A percentile compares a stretch with the other conserved stretches of the same genome.
Evolutionary conservation across 768 basidiomycete species (phyloP).

Genomic region (Coprinopsis marcescibilis): DNA sequence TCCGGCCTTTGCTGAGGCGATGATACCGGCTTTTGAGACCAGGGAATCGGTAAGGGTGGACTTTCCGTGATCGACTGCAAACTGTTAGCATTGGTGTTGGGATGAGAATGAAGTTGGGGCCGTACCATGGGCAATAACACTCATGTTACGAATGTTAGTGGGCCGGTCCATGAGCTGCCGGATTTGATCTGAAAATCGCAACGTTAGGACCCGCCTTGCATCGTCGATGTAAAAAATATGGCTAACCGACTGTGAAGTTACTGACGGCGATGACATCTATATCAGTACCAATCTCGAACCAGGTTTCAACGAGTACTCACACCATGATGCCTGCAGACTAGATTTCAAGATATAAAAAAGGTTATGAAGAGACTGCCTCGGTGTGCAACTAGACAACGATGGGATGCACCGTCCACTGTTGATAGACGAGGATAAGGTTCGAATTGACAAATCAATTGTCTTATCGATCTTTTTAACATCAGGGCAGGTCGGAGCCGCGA

Average conservation of each 20-base stretch:
- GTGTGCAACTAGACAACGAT: constrained; percentile 24
- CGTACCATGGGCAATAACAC: constrained; percentile 84
- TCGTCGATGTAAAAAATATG: constrained; percentile 5
- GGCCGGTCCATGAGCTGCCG: constrained; percentile 83
- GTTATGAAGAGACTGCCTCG: constrained; percentile 22
- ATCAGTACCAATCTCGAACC: constrained; percentile 25
- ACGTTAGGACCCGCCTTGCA: constrained; percentile 8
- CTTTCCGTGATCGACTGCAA: constrained; percentile 97
- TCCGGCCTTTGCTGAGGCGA: constrained; percentile 90
- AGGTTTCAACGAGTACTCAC: constrained; percentile 43
- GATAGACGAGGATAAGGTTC: constrained; percentile 34
- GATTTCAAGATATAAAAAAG: constrained; percentile 19
- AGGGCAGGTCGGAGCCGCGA: constrained; percentile 28
- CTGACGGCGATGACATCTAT: constrained; percentile 35
- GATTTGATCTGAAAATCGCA: constrained; percentile 61
- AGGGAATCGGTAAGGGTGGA: constrained; percentile 98
- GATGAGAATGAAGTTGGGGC: constrained; percentile 7
- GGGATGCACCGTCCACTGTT: constrained; percentile 29
- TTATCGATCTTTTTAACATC: constrained; percentile 33
- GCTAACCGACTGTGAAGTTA: constrained; percentile 86
- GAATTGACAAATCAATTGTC: constrained; percentile 31
- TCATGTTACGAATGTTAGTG: constrained; percentile 94
- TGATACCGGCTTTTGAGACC: constrained; percentile 99
- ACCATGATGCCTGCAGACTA: constrained; percentile 69
- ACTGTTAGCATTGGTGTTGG: constrained; percentile 3